Evolutionary conservation across 169 alveolate species (phyloP).

Genomic region (Perkinsus marinus): DNA sequence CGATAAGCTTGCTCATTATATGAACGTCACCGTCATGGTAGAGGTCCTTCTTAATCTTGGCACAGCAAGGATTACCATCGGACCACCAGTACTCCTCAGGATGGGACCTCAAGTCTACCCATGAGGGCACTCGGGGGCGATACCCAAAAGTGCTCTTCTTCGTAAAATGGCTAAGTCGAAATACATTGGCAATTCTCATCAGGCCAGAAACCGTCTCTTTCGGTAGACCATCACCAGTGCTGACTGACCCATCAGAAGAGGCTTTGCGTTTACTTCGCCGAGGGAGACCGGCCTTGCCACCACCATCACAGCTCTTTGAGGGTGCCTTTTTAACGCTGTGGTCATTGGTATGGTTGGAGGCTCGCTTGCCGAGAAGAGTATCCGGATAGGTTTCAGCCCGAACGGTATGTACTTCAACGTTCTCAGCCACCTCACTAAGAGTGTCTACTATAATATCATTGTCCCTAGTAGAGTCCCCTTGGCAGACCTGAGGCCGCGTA

Average conservation of each 20-base stretch:
- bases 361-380: neutral
- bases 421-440: neutral
- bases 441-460: neutral
- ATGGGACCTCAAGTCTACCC: neutral
- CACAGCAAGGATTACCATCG: neutral
- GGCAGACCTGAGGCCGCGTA: neutral
- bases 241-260: neutral
- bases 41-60: neutral
- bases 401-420: neutral
- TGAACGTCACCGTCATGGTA: neutral
- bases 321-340: too few species aligned
- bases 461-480: neutral
- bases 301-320: too few species aligned
- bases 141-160: neutral
- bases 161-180: neutral
- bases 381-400: neutral
- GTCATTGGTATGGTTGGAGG: too few species aligned
- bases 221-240: neutral
- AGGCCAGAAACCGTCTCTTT: neutral
- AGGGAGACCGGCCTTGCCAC: neutral
- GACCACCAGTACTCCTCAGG: neutral
- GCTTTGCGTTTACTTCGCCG: neutral
- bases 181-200: neutral
- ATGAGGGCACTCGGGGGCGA: neutral
- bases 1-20: neutral